Evolutionary conservation across 2,329 filamentous ascomycete species (phyloP), one percentile per base, ranked within the genome.

Genomic region (Aureobasidium sp.): DNA sequence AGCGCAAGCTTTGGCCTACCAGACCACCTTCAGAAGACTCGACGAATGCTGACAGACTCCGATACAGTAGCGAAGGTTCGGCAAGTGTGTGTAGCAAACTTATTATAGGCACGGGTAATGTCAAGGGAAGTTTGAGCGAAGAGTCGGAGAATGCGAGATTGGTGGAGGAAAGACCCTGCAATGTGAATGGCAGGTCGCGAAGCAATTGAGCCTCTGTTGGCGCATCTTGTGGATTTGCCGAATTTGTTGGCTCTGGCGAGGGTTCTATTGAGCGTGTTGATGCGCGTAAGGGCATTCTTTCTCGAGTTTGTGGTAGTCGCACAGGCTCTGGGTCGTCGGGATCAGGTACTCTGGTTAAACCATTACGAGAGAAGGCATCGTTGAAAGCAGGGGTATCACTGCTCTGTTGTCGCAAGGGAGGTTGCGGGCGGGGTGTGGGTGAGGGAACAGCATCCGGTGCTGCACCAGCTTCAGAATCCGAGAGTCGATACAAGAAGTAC

Each of bases 41-140:
- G 62, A 93, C 88, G 74, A 96, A 99, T 3, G 82, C 81, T 15
- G 91, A 85, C 0, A 99, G 82, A 1, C 85, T 85, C 64, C 87
- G 86, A 72, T 97, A 99, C 9, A 99, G 80, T n/a, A 99, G 79
- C 5, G 93, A 95, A 8, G 94, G 94, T 71, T 99, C 94, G 1
- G 94, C 92, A 24, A 99, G 79, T 0, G 89, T 90, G 69, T 99
- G 91, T 2, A 99, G 79, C 10, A 99, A 81, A 17, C 92, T 92
- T 15, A 97, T 81, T 10, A 97, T 81, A 2, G 94, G 93, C 6
- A 92, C 80, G 1, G 94, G 92, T 6, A 99, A 80, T 0, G 87
- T 90, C 0, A 85, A 70, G 0, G 94, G 95, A 29, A 99, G 78
- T 69, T 86, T 89, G 59, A 97, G 77, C 2, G 83, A 84, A 26